These are phyloP conservation scores for Psilocybe tampanensis DNA, from an alignment of 768 basidiomycete species.

Conservation along the genomic window DNA sequence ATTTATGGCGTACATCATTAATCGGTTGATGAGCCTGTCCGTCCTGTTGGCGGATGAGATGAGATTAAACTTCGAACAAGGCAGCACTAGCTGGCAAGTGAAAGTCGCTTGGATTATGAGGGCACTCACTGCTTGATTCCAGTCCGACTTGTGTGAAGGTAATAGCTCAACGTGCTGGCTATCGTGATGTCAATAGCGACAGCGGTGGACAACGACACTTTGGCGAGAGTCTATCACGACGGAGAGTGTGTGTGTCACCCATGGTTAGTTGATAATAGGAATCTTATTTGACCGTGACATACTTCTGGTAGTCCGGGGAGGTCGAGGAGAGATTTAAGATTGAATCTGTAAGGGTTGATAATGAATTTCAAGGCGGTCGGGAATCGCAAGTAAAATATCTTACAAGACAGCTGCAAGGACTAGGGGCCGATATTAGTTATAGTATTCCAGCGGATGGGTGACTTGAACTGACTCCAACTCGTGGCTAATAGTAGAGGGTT, in stretches of 20 bases:
- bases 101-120: no score
- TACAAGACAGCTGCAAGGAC: not conserved
- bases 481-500: no score
- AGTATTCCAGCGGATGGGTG: not conserved
- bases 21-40: slow-evolving; percentile 8
- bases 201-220: not conserved
- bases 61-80: no score
- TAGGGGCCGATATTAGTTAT: not conserved
- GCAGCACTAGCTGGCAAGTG: no score
- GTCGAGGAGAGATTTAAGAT: not conserved
- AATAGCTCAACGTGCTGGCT: slow-evolving; percentile 3
- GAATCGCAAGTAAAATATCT: no score
- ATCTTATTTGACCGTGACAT: no score
- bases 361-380: no score
- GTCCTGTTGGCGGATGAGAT: slow-evolving; percentile 6
- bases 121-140: slow-evolving; percentile 11
- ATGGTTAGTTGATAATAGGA: no score
- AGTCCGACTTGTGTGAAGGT: slow-evolving; percentile 5
- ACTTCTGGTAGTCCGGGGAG: not conserved
- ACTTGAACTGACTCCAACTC: not conserved
- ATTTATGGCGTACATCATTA: slow-evolving; percentile 13
- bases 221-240: slow-evolving; percentile 2
- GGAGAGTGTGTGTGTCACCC: no score
- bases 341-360: no score
- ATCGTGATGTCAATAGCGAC: slow-evolving; percentile 5